These are phyloP conservation scores for Trypanosoma theileri DNA, from an alignment of 208 protist species.

Conservation along the genomic window DNA sequence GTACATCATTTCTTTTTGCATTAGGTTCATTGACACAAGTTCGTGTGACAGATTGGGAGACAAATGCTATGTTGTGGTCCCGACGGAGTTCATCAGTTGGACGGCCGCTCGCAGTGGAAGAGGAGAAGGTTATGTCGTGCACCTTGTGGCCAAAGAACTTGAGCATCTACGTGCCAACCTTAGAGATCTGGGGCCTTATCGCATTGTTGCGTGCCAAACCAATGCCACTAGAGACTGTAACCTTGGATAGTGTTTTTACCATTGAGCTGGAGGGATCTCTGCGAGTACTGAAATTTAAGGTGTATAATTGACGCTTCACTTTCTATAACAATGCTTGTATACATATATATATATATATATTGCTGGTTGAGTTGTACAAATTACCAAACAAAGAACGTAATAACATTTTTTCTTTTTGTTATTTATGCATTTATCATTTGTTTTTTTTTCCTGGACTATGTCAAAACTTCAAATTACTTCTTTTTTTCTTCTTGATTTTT, in stretches of 20 bases:
- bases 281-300: conserved; percentile 2
- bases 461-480: conserved; percentile 1
- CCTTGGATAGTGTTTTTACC: neutral
- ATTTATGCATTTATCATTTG: conserved; percentile 4
- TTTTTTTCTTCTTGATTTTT: conserved; percentile 54
- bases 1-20: conserved; percentile 11
- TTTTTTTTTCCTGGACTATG: conserved; percentile 2
- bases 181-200: conserved; percentile 4
- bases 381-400: no score
- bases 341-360: no score
- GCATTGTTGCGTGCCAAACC: neutral
- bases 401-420: conserved; percentile 20
- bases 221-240: neutral
- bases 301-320: neutral
- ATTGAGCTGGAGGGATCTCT: conserved; percentile 2
- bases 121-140: neutral
- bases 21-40: conserved; percentile 1
- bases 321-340: neutral
- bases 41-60: neutral
- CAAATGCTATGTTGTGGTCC: neutral
- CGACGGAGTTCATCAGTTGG: neutral
- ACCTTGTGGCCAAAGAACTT: conserved; percentile 8
- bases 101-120: neutral
- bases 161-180: neutral
- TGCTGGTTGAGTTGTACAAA: no score